A percentile compares a stretch with the other conserved stretches of the same genome.
phyloP scores from a whole-genome alignment of 2,329 filamentous ascomycete genomes.

The Hymenoscyphus linearis region DNA sequence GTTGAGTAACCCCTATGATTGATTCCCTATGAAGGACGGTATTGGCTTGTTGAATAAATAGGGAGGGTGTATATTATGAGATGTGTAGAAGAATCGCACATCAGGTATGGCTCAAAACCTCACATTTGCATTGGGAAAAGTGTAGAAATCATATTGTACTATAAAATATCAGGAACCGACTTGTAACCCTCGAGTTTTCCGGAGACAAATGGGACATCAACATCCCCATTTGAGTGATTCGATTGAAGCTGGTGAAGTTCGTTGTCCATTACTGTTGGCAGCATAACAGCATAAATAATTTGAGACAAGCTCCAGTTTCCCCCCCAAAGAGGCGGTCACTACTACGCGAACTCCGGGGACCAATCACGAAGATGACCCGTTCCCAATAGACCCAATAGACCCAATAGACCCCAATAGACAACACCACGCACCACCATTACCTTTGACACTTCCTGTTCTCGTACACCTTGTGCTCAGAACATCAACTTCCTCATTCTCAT shows the following conservation, averaged over 20 bases:
- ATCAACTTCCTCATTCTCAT: neutral
- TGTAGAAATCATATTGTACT: neutral
- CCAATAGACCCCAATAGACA: slow-evolving; percentile 4
- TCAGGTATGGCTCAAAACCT: neutral
- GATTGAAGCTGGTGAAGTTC: neutral
- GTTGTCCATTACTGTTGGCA: neutral
- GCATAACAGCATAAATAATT: slow-evolving; percentile 16
- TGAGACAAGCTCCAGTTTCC: slow-evolving; percentile 20
- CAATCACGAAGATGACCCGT: slow-evolving; percentile 22
- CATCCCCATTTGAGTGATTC: no score
- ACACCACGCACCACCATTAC: slow-evolving; percentile 14
- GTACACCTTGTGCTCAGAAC: slow-evolving; percentile 3
- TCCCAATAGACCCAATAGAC: neutral
- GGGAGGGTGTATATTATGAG: neutral
- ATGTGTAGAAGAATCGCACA: neutral
- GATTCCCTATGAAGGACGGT: neutral
- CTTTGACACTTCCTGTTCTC: slow-evolving; percentile 21
- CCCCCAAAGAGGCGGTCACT: slow-evolving; percentile 18
- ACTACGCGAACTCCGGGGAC: slow-evolving; percentile 21
- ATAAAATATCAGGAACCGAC: neutral
- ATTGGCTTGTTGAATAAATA: neutral
- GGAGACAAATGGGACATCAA: neutral
- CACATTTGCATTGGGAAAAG: neutral
- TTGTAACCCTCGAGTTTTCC: neutral
- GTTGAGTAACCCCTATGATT: neutral